Conservation (phyloP, 1,284 basidiomycete genomes). For the Fistulina hepatica region DNA sequence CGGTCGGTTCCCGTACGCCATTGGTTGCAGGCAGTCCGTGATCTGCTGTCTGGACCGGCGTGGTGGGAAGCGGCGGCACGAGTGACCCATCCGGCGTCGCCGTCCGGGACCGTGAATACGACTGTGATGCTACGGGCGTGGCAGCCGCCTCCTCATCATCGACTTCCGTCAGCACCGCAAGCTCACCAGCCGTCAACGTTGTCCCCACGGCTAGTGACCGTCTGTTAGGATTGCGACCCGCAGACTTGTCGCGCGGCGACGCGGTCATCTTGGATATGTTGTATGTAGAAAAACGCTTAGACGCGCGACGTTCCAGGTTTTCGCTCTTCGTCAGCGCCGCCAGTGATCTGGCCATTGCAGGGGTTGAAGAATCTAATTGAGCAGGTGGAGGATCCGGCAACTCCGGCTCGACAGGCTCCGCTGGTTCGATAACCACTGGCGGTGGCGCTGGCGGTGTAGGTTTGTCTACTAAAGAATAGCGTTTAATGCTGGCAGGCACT, state of each 20-base stretch:
- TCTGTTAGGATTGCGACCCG: conserved; percentile 38
- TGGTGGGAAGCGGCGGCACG: conserved; percentile 34
- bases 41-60: conserved; percentile 26
- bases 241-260: conserved; percentile 35
- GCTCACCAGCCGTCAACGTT: conserved; percentile 52
- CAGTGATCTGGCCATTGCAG: conserved; percentile 73
- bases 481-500: conserved; percentile 53
- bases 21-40: conserved; percentile 20
- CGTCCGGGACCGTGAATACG: conserved; percentile 22
- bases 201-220: conserved; percentile 54
- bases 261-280: conserved; percentile 92
- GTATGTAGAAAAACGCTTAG: conserved; percentile 94
- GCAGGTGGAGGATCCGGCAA: conserved; percentile 25
- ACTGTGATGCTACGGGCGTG: conserved; percentile 4
- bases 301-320: conserved; percentile 82
- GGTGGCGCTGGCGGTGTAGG: conserved; percentile 35
- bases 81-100: conserved; percentile 25
- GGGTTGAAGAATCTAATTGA: conserved; percentile 34
- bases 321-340: conserved; percentile 84
- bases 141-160: conserved; percentile 42
- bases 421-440: conserved; percentile 44
- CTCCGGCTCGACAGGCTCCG: conserved; percentile 25
- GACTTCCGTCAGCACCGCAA: conserved; percentile 59
- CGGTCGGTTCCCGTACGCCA: conserved; percentile 3
- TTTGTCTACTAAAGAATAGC: conserved; percentile 66